Percentiles rank a stretch among this genome's conserved stretches.
Conservation (phyloP, 2,329 filamentous ascomycete genomes). For the Aspergillus sp. region DNA sequence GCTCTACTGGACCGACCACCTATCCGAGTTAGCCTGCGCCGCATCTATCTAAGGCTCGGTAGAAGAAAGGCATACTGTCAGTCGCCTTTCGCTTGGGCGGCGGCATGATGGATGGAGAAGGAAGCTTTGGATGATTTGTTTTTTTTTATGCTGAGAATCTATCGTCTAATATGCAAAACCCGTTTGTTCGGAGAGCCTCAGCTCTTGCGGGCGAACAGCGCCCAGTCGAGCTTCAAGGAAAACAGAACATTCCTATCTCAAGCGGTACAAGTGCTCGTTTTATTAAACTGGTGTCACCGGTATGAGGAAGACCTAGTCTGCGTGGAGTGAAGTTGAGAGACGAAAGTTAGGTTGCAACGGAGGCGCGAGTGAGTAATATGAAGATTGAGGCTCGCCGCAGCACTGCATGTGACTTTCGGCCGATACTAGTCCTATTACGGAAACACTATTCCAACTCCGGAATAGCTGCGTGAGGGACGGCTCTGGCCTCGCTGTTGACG, state of each 20-base stretch:
- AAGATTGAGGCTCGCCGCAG: slow-evolving; percentile 22
- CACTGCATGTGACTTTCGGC: not conserved
- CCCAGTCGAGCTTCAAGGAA: slow-evolving; percentile 16
- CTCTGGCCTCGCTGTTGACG: slow-evolving; percentile 15
- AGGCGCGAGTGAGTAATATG: not conserved
- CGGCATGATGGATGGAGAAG: slow-evolving; percentile 54
- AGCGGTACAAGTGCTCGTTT: not conserved
- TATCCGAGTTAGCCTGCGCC: slow-evolving; percentile 37
- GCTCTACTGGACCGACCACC: slow-evolving; percentile 46
- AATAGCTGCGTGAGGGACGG: slow-evolving; percentile 3
- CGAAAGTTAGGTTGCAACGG: not conserved
- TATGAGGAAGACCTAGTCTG: not conserved
- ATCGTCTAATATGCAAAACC: slow-evolving; percentile 17
- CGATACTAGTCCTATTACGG: not conserved
- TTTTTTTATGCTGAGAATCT: slow-evolving; percentile 11
- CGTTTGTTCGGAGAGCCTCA: slow-evolving; percentile 2
- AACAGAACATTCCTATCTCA: slow-evolving; percentile 5
- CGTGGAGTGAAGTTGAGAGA: not conserved
- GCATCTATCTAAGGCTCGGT: slow-evolving; percentile 19
- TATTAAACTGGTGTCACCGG: not conserved
- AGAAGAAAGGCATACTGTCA: slow-evolving; percentile 43
- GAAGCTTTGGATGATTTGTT: slow-evolving; percentile 4
- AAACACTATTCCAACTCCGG: not conserved
- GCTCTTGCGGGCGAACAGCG: slow-evolving; percentile 22
- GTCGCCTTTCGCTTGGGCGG: slow-evolving; percentile 70